A percentile compares a stretch with the other conserved stretches of the same genome.
These are phyloP conservation scores for Aspergillus pseudoterreus DNA, from an alignment of 2,329 filamentous ascomycete species.

Conservation along the genomic window DNA sequence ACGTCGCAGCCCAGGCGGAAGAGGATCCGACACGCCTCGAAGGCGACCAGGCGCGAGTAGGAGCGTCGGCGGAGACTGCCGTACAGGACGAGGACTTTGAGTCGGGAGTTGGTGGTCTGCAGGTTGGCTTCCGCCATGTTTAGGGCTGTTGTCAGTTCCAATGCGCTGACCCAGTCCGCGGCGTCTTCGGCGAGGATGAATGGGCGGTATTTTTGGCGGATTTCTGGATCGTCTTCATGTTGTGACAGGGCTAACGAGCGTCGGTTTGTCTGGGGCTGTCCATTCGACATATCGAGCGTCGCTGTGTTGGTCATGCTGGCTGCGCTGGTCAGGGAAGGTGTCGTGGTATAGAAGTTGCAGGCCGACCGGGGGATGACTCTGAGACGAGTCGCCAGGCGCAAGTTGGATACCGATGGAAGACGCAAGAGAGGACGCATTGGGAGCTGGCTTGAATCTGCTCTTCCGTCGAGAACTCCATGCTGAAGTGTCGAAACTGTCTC, in stretches of 20 bases:
- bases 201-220: conserved; percentile 53
- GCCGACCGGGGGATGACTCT: neutral
- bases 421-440: neutral
- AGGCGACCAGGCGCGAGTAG: conserved; percentile 59
- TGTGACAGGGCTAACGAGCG: conserved; percentile 12
- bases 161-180: conserved; percentile 51
- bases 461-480: too few relatives aligned
- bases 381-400: neutral
- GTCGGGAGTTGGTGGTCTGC: conserved; percentile 32
- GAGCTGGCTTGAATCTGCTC: neutral
- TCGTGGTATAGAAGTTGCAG: neutral
- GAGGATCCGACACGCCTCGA: conserved; percentile 58
- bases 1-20: conserved; percentile 65
- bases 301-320: neutral
- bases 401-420: neutral
- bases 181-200: conserved; percentile 48
- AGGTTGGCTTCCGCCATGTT: conserved; percentile 51
- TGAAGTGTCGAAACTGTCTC: neutral
- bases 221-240: conserved; percentile 45
- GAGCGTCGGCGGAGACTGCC: conserved; percentile 57
- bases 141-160: conserved; percentile 54
- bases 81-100: conserved; percentile 60
- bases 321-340: neutral
- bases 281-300: neutral
- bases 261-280: neutral